Conservation (phyloP, 192 early-diverging fungal species). For the Lobosporangium transversale region DNA sequence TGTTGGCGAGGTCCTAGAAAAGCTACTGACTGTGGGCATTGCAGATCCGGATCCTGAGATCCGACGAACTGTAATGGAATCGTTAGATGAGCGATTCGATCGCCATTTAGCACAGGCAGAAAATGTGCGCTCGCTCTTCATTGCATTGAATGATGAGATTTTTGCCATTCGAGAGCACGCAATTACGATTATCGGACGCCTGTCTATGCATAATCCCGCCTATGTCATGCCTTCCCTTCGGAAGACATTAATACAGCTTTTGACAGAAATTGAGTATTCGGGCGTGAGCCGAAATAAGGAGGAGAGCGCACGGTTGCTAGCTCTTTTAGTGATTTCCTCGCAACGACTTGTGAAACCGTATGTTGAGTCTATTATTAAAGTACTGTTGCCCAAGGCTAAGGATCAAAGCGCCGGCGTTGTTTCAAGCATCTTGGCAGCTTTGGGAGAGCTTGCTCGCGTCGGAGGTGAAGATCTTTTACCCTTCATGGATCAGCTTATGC, state of each 20-base stretch:
- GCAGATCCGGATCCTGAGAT: slow-evolving; percentile 84
- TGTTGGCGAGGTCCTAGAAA: slow-evolving; percentile 88
- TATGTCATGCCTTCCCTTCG: slow-evolving; percentile 91
- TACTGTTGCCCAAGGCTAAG: slow-evolving; percentile 83
- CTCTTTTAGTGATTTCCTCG: slow-evolving; percentile 78
- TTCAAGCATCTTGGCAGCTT: slow-evolving; percentile 77
- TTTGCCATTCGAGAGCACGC: slow-evolving; percentile 88
- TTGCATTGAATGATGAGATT: slow-evolving; percentile 91
- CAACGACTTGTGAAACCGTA: slow-evolving; percentile 90
- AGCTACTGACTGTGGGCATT: slow-evolving; percentile 87
- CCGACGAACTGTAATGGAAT: slow-evolving; percentile 79
- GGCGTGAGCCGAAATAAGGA: slow-evolving; percentile 84
- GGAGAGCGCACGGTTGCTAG: slow-evolving; percentile 83
- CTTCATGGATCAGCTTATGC: slow-evolving; percentile 83
- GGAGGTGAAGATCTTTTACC: slow-evolving; percentile 85
- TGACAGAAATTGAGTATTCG: slow-evolving; percentile 94
- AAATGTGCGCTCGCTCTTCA: slow-evolving; percentile 86
- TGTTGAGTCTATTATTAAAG: slow-evolving; percentile 87
- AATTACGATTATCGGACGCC: slow-evolving; percentile 86
- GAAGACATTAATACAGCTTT: slow-evolving; percentile 84
- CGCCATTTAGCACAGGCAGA: slow-evolving; percentile 90
- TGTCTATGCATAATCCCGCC: slow-evolving; percentile 89
- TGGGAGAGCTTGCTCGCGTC: slow-evolving; percentile 86
- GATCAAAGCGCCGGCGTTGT: slow-evolving; percentile 83
- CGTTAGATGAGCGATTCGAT: slow-evolving; percentile 86